Base-by-base conservation (phyloP, 106 monocot species). In the Dendrobium catenatum region DNA sequence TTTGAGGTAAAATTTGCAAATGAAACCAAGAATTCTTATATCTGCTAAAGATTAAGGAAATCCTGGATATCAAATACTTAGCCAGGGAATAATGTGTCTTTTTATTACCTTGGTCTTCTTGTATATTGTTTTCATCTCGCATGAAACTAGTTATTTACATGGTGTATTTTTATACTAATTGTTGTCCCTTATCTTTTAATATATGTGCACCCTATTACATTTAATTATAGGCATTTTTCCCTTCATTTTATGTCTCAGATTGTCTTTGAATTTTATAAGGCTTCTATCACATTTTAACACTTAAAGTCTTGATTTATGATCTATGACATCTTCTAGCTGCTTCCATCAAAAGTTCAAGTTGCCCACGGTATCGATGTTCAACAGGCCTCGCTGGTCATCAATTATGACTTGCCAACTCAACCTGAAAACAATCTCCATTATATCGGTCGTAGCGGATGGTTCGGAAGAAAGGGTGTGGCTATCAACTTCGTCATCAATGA, bases 251-350 rank as follows among this genome's bases (percentile, higher is more conserved):
- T 47, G 47, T 47, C 47, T 47, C 47, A 47, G 0, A 47, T 47
- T 47, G 47, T 9, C 47, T 51, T 31, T 51, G 0, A 51, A 1
- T 51, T 51, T 51, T 51, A 11, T 2, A 1, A 15, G 51, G 51
- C 51, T 51, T 51, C 10, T 51, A 51, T 51, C 51, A 51, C 13
- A 51, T 51, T 51, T 51, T 51, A 51, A 51, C 13, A 51, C 10
- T 51, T 51, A 51, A 51, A 31, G 11, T 51, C 2, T 51, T 0
- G 9, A 51, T 41, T 77, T 26, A 42, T 83, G 84, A 88, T 88
- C 49, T 88, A 88, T 56, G 87, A 88, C 26, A 88, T 88, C 33
- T 88, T 88, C 82, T 85, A 88, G 82, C 85, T 88, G 40, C 88
- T 88, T 9, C 88, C 88, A 1, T 47, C 77, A 4, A 88, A 83